These are phyloP conservation scores for Opeltia flavorubescens DNA, from an alignment of 495 filamentous ascomycete species.

Conservation along the genomic window DNA sequence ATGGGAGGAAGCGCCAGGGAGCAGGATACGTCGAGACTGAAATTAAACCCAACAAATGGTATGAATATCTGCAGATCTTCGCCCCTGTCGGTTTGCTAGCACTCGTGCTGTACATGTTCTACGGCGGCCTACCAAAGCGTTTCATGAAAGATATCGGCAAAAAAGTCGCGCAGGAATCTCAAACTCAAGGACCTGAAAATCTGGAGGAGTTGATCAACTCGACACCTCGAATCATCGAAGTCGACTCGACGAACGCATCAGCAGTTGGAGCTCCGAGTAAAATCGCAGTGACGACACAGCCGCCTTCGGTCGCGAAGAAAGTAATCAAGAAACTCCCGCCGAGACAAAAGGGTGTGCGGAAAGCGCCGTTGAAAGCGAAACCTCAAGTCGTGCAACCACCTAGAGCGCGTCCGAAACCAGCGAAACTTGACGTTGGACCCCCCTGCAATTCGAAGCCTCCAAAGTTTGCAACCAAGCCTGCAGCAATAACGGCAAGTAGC, in stretches of 20 bases:
- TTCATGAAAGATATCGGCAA: constrained; percentile 13
- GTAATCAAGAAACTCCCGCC: not conserved
- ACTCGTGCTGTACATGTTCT: constrained; percentile 18
- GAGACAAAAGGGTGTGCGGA: not conserved
- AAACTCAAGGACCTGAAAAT: constrained; percentile 14
- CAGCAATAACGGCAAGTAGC: not conserved
- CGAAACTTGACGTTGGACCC: not conserved
- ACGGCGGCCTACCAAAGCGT: constrained; percentile 15
- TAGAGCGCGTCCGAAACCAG: not conserved
- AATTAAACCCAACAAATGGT: constrained; percentile 29
- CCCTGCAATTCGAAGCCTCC: too few species aligned
- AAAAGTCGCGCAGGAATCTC: constrained; percentile 8
- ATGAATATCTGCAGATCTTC: constrained; percentile 38
- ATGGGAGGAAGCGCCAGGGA: constrained; percentile 14
- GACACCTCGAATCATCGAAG: not conserved
- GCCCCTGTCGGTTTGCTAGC: constrained; percentile 18
- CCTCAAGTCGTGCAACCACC: not conserved
- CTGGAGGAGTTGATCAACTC: constrained; percentile 1
- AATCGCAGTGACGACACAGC: not conserved
- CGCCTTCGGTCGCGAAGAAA: not conserved
- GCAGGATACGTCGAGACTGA: constrained; percentile 29
- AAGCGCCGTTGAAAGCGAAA: not conserved
- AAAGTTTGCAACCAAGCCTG: too few species aligned
- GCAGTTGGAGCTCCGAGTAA: not conserved
- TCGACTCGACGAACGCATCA: constrained; percentile 1